phyloP scores from a whole-genome alignment of 345 rosid species.

The Lepidium sativum region DNA sequence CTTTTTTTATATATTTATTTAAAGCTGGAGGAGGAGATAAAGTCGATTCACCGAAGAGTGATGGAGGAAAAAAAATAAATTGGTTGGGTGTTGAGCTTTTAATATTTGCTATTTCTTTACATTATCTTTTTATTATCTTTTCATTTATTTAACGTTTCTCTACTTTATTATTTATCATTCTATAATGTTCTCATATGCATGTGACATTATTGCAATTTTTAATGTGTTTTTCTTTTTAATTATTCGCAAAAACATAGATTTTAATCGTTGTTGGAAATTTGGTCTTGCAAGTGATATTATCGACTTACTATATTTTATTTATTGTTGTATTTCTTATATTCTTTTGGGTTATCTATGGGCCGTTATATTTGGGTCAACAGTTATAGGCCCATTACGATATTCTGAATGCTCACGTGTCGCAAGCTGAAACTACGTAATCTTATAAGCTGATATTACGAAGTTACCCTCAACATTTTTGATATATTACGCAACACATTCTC shows the following conservation, averaged over 20 bases:
- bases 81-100: slow-evolving; percentile 34
- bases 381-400: neutral
- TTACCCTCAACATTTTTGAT: neutral
- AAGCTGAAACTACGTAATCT: neutral
- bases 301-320: neutral
- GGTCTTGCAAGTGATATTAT: neutral
- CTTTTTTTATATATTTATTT: neutral
- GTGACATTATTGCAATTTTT: neutral
- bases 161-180: neutral
- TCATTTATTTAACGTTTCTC: slow-evolving; percentile 20
- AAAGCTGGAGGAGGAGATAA: slow-evolving; percentile 21
- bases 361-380: neutral
- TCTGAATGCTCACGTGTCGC: neutral
- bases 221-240: neutral
- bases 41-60: slow-evolving; percentile 30
- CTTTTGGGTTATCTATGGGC: neutral
- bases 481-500: neutral
- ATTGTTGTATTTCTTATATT: too few species aligned
- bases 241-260: neutral
- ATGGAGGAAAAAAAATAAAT: slow-evolving; percentile 26
- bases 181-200: neutral
- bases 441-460: neutral
- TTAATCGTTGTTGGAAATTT: neutral
- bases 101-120: slow-evolving; percentile 14
- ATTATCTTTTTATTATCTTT: slow-evolving; percentile 5